Evolutionary conservation across 2,329 filamentous ascomycete species (phyloP).

Genomic region (Pseudogymnoascus sp.): DNA sequence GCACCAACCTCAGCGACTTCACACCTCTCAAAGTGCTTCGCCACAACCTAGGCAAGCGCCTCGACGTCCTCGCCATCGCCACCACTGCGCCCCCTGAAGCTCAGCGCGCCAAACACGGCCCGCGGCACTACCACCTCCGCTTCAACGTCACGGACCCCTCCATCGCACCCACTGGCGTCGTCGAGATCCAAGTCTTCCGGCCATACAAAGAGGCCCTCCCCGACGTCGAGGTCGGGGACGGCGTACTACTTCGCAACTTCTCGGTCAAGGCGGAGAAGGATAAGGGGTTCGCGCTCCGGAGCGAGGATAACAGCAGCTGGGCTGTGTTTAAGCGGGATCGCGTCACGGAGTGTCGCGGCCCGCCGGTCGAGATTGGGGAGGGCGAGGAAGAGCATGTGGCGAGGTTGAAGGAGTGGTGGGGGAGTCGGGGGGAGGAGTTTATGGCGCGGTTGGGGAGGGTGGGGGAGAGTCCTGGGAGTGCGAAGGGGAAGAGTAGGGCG

Average conservation of each 20-base stretch:
- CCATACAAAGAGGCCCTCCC: conserved; percentile 52
- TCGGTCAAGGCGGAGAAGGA: conserved; percentile 46
- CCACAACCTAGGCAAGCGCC: conserved; percentile 40
- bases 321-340: conserved; percentile 46
- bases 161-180: conserved; percentile 41
- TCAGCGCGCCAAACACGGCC: conserved; percentile 48
- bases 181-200: conserved; percentile 51
- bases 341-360: conserved; percentile 46
- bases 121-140: conserved; percentile 52
- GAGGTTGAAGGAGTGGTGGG: conserved; percentile 41
- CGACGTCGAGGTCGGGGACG: conserved; percentile 47
- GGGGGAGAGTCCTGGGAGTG: neutral
- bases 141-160: conserved; percentile 53
- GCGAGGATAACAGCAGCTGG: conserved; percentile 48
- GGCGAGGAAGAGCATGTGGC: conserved; percentile 44
- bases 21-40: conserved; percentile 46
- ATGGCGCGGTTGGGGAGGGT: neutral
- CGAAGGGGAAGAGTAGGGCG: neutral
- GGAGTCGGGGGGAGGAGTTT: neutral
- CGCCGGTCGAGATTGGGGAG: conserved; percentile 49
- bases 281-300: conserved; percentile 48
- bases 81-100: conserved; percentile 44
- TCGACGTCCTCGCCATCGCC: conserved; percentile 50
- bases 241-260: conserved; percentile 51
- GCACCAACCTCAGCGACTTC: conserved; percentile 43